These are phyloP conservation scores for Tausonia pullulans DNA, from an alignment of 1,284 basidiomycete genomes.

Conservation along the genomic window DNA sequence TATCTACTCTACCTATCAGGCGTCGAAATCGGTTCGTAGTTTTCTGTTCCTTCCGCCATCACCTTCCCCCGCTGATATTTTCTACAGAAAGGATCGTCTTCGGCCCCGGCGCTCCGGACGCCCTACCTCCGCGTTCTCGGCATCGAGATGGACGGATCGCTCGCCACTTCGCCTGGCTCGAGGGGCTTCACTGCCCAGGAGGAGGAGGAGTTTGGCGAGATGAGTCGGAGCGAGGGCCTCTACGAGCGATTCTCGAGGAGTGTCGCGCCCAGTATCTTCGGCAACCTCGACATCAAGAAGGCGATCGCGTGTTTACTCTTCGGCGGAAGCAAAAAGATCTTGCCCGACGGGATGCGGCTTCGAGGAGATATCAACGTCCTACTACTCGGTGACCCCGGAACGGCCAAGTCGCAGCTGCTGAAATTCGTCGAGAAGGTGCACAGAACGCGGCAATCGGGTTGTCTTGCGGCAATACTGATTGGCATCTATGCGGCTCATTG, in stretches of 20 bases:
- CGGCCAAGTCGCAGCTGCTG: constrained; percentile 91
- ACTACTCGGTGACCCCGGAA: constrained; percentile 92
- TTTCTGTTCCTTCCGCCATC: not conserved
- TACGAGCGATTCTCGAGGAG: constrained; percentile 91
- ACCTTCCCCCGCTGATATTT: not conserved
- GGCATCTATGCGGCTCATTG: too few species aligned
- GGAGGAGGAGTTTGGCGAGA: constrained; percentile 84
- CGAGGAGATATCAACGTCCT: constrained; percentile 98
- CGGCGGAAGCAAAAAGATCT: constrained; percentile 94
- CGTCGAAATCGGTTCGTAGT: constrained; percentile 58
- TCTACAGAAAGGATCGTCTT: constrained; percentile 51
- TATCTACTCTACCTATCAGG: constrained; percentile 91
- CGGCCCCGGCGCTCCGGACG: constrained; percentile 74
- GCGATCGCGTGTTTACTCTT: constrained; percentile 89
- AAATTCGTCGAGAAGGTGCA: constrained; percentile 95
- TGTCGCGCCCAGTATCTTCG: constrained; percentile 95
- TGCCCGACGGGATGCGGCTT: constrained; percentile 95
- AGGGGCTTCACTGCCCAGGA: constrained; percentile 81
- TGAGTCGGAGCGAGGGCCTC: constrained; percentile 79
- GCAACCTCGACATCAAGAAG: constrained; percentile 95
- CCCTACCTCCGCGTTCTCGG: constrained; percentile 92
- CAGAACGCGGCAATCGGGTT: not conserved
- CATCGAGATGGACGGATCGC: constrained; percentile 64
- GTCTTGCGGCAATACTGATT: too few species aligned
- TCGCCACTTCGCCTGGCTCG: constrained; percentile 50